Percentiles rank a stretch among this genome's conserved stretches.
phyloP scores from a whole-genome alignment of 2,329 filamentous ascomycete species.

The Hypoxylon sp. region DNA sequence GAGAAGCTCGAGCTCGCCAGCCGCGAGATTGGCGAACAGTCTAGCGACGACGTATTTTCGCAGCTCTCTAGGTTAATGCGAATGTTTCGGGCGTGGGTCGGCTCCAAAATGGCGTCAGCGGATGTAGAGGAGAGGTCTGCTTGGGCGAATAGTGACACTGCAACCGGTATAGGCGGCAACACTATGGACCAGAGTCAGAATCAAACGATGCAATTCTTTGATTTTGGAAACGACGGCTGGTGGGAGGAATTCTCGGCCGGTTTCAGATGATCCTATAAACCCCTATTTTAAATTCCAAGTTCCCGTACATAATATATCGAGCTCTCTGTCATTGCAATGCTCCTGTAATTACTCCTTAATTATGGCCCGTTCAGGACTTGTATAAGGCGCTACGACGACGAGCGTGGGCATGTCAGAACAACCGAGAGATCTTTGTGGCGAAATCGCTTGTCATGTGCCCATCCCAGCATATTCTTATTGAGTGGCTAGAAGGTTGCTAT shows the following conservation, averaged over 20 bases:
- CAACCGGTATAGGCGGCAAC: not conserved
- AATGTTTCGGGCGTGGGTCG: conserved; percentile 9
- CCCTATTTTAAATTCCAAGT: not conserved
- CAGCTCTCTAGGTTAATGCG: conserved; percentile 14
- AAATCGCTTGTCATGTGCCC: no score
- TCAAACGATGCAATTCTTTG: conserved; percentile 16
- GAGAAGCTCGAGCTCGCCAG: conserved; percentile 47
- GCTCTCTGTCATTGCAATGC: not conserved
- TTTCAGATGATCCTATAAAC: conserved; percentile 3
- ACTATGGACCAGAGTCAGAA: not conserved
- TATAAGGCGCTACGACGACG: not conserved
- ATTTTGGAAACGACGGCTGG: conserved; percentile 13
- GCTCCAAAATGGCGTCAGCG: conserved; percentile 9
- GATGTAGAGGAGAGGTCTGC: not conserved
- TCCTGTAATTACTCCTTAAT: not conserved
- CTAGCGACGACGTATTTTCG: conserved; percentile 45
- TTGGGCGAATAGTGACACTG: not conserved
- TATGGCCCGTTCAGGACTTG: not conserved
- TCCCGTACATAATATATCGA: no score
- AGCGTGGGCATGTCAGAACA: not conserved
- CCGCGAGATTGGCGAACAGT: conserved; percentile 49
- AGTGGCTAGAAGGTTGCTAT: no score
- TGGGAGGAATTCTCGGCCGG: conserved; percentile 16
- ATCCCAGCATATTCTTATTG: no score
- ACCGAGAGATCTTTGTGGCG: no score